These are phyloP conservation scores for Pisolithus tinctorius DNA, from an alignment of 768 basidiomycete species.

Conservation along the genomic window DNA sequence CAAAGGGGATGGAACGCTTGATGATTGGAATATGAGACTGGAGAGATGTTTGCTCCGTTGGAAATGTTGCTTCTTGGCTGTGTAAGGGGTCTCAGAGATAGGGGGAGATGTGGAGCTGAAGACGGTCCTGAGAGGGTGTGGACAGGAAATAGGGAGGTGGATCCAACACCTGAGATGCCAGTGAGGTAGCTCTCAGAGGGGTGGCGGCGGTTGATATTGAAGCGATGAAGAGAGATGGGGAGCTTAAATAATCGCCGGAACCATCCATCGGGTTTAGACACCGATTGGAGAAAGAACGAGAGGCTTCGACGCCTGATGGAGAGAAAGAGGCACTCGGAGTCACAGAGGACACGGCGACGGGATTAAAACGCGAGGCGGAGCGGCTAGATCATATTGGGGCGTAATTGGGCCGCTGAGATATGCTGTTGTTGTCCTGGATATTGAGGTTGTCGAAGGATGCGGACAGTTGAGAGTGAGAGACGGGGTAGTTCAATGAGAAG, in stretches of 20 bases:
- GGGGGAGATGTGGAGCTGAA: conserved; percentile 43
- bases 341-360: conserved; percentile 46
- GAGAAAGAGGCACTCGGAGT: conserved; percentile 49
- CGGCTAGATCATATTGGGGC: conserved; percentile 45
- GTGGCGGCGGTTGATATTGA: conserved; percentile 61
- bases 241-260: conserved; percentile 39
- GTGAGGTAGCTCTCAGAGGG: conserved; percentile 50
- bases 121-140: conserved; percentile 35
- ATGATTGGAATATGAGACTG: conserved; percentile 57
- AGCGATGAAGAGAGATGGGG: conserved; percentile 37
- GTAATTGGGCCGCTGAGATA: conserved; percentile 61
- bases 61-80: conserved; percentile 33
- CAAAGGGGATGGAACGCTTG: conserved; percentile 59
- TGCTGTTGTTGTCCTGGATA: conserved; percentile 30
- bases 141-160: conserved; percentile 39
- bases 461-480: conserved; percentile 1
- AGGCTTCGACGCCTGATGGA: conserved; percentile 52
- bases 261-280: conserved; percentile 54
- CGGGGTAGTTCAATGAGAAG: too few relatives aligned
- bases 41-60: conserved; percentile 39
- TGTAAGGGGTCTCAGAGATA: conserved; percentile 33
- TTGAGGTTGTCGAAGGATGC: conserved; percentile 26
- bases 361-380: conserved; percentile 34
- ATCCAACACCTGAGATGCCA: conserved; percentile 66
- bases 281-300: conserved; percentile 49